These are phyloP conservation scores for Naegleria lovaniensis DNA, from an alignment of 208 protist species.

Conservation along the genomic window DNA sequence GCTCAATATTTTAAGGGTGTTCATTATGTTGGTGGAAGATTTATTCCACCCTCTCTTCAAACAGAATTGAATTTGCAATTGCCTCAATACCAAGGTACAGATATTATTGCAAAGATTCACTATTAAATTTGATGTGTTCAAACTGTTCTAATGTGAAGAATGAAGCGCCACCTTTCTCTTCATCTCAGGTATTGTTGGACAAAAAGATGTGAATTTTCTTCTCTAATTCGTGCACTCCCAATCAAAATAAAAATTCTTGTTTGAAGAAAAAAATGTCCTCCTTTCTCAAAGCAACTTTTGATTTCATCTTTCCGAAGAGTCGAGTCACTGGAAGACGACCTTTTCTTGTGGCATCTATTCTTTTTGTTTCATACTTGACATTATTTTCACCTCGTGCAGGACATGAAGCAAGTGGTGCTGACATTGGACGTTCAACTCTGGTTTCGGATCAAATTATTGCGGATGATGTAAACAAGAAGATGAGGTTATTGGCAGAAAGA, in stretches of 20 bases:
- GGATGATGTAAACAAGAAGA: not conserved
- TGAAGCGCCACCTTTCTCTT: too few relatives aligned
- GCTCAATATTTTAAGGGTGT: not conserved
- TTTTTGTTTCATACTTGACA: not conserved
- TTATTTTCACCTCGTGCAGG: not conserved
- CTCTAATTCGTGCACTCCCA: too few relatives aligned
- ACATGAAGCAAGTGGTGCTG: not conserved
- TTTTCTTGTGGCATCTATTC: not conserved
- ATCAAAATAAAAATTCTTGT: too few relatives aligned
- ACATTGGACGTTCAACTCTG: not conserved
- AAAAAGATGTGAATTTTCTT: too few relatives aligned
- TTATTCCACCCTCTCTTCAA: not conserved
- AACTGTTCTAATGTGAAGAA: too few relatives aligned
- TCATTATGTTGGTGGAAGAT: conserved; percentile 26
- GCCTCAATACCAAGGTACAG: not conserved
- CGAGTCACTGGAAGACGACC: not conserved
- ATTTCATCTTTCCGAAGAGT: not conserved
- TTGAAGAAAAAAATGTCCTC: too few relatives aligned
- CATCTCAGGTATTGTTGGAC: too few relatives aligned
- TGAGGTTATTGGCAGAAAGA: too few relatives aligned
- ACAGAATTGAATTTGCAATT: not conserved
- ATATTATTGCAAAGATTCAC: not conserved
- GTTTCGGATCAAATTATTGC: not conserved
- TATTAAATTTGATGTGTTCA: too few relatives aligned
- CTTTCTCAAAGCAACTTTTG: not conserved